Conservation (phyloP, 2,329 filamentous ascomycete genomes). For the Fusarium nurragi region DNA sequence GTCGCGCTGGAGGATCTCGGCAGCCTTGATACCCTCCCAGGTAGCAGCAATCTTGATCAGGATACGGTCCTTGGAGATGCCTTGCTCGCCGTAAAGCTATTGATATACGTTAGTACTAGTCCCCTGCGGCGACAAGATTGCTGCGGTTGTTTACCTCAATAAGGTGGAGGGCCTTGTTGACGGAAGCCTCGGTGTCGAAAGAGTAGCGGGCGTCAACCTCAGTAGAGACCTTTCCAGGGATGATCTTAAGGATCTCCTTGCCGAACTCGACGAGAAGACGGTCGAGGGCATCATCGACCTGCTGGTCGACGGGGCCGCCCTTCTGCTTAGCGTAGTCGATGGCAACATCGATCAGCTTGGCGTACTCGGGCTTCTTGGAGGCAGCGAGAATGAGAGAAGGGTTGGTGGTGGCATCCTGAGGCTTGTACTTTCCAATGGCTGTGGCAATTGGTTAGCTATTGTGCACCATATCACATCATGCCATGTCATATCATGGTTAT, state of each 20-base stretch:
- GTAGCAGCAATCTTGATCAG: conserved; percentile 99
- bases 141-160: conserved; percentile 75
- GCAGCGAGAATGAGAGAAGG: conserved; percentile 97
- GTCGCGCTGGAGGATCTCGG: conserved; percentile 94
- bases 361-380: conserved; percentile 97
- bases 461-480: conserved; percentile 22
- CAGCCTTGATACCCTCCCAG: conserved; percentile 99
- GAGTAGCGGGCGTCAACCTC: conserved; percentile 97
- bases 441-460: conserved; percentile 47
- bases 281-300: conserved; percentile 93
- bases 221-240: conserved; percentile 98
- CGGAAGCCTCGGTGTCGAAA: conserved; percentile 90
- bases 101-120: not conserved
- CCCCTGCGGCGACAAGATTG: not conserved
- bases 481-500: conserved; percentile 18
- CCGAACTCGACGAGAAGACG: conserved; percentile 97
- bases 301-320: conserved; percentile 74
- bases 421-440: conserved; percentile 99
- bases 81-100: conserved; percentile 92
- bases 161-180: conserved; percentile 96
- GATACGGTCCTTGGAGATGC: conserved; percentile 91
- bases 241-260: conserved; percentile 95
- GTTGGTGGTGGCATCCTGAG: conserved; percentile 99
- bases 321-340: conserved; percentile 85
- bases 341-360: conserved; percentile 86